Base-by-base conservation (phyloP, 2,329 filamentous ascomycete species). In the Hypoxylon sp. region DNA sequence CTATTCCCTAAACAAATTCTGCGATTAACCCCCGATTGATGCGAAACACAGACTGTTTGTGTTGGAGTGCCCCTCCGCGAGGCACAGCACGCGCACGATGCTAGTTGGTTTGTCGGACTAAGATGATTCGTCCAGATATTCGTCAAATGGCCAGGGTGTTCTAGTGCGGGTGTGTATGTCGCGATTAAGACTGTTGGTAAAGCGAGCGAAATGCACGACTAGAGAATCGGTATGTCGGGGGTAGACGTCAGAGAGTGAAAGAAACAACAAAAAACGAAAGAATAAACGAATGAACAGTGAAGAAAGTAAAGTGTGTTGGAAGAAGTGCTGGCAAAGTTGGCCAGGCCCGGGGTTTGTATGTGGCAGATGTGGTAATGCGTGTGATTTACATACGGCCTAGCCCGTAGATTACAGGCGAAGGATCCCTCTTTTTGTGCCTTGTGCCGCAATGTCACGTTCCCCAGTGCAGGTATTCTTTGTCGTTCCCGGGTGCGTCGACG, bases 151-250 rank as follows among this genome's bases (percentile, higher is more conserved):
- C 28, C 58, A 50, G 28, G 36, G 38, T 41, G 25, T 51, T 51
- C 23, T 46, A 14, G 25, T 46, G 14, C 21, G 9, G 30, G 30
- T 11, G n/a, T n/a, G n/a, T n/a, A n/a, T n/a, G 23, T 62, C 53
- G 61, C 48, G 41, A 32, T n/a, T 34, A 32, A 13, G 32, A 50
- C 9, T 34, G 46, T 41, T 57, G 45, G n/a, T 57, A 25, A 62
- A 71, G 66, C 60, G 68, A 71, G 58, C 55, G 63, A 67, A 69
- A 71, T 57, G 57, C 28, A 63, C 63, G 53, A 53, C 45, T 32
- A 21, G 23, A 32, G 17, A 41, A 32, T 52, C 28, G 14, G 48
- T 41, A 41, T 23, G 62, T 32, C n/a, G 51, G 25, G 41, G 34
- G 13, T 23, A 32, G 57, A 23, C 32, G 58, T 50, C n/a, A 5